Evolutionary conservation across 2,329 filamentous ascomycete genomes (phyloP).

Genomic region (Fusarium floridanum): DNA sequence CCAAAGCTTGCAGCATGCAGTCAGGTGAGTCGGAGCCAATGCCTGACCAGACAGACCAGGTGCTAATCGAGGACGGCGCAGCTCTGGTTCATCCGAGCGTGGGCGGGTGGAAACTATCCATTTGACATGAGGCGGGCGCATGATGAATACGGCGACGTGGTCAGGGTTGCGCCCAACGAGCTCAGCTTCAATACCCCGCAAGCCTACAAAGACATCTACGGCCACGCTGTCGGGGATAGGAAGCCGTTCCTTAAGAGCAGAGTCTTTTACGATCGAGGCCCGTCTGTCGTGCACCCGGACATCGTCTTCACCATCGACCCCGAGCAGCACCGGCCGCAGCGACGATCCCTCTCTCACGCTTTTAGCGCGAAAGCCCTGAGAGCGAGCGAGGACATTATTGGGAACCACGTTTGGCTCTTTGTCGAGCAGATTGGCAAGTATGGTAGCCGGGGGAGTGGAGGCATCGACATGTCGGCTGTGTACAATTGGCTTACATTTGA

Average conservation of each 20-base stretch:
- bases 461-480: constrained; percentile 6
- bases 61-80: background rate
- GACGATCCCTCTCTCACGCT: constrained; percentile 3
- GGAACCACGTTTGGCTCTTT: background rate
- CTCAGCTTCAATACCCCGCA: constrained; percentile 9
- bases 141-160: constrained; percentile 24
- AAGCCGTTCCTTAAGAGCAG: constrained; percentile 8
- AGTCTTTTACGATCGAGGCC: constrained; percentile 11
- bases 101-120: constrained; percentile 17
- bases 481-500: constrained; percentile 23
- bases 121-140: constrained; percentile 10
- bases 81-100: constrained; percentile 6
- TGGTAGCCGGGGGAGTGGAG: background rate
- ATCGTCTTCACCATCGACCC: constrained; percentile 6
- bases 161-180: constrained; percentile 31
- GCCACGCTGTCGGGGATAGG: background rate
- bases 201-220: constrained; percentile 34
- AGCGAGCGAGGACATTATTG: background rate
- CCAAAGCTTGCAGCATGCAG: constrained; percentile 36
- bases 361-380: constrained; percentile 13
- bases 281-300: background rate
- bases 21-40: constrained; percentile 18
- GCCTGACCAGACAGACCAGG: background rate
- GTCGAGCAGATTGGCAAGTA: background rate
- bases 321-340: constrained; percentile 3